Base-by-base conservation (phyloP, 2,329 filamentous ascomycete genomes). In the Fusarium denticulatum region DNA sequence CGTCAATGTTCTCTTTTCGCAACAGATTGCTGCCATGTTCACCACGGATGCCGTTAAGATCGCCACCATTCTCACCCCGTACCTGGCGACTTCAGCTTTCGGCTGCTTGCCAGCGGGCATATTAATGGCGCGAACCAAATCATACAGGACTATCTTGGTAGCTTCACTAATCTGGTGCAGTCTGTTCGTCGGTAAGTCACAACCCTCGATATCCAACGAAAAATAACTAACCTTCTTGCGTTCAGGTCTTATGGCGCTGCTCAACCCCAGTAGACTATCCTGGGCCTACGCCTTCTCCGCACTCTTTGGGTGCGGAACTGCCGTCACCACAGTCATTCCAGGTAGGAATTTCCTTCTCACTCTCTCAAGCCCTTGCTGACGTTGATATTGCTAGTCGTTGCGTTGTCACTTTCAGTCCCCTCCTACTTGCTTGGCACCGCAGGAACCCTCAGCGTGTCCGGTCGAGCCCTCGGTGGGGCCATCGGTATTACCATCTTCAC, bases 191-290 rank as follows among this genome's bases (percentile, higher is more conserved):
- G 32, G 32, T 52, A 26, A 16, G 49, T 36, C 37, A 4, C 18
- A 12, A 12, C 1, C 18, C 5, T 37, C 36, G 0, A 8, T 18
- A 18, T 15, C 6, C 18, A 37, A 1, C 16, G 9, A 18, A 4
- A 37, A 18, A 37, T 15, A 37, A 1, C 36, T 37, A 37, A 37
- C 36, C 15, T 10, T 18, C 1, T 18, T 10, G 7, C 20, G 3
- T 24, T 0, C 34, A 52, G 49, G 49, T 2, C 49, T 52, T 1
- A 52, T 52, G 32, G 49, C 32, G 11, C 13, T 52, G 3, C n/a
- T 52, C 0, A 52, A 52, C 6, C 49, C 49, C 8, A 26, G n/a
- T 6, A 36, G 49, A 36, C 18, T 52, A 12, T 52, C 49, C 0
- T 52, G 32, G 49, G 32, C 49, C 3, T 52, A 52, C 14, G 49